phyloP scores from a whole-genome alignment of 192 early-diverging fungal species.

The Coemansia sp. region DNA sequence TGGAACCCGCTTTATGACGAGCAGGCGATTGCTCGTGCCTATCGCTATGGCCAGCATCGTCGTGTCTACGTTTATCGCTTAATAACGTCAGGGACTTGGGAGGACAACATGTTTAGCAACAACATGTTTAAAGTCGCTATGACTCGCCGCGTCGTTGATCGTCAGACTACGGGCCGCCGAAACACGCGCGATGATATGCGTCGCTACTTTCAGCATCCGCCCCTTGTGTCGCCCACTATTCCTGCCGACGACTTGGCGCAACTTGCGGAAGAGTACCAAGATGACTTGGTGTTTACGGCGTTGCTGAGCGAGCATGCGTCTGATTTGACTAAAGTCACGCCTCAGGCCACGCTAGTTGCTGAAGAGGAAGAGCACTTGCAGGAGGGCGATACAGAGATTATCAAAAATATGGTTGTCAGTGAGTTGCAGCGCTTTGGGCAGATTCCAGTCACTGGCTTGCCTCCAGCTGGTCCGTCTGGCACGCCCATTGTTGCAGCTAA shows the following conservation, averaged over 20 bases:
- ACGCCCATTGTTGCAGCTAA: neutral
- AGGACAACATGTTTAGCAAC: constrained; percentile 61
- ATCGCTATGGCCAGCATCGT: constrained; percentile 69
- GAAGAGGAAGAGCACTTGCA: constrained; percentile 33
- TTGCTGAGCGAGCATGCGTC: constrained; percentile 10
- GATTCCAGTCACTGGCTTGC: neutral
- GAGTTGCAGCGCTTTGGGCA: constrained; percentile 35
- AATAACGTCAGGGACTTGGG: constrained; percentile 59
- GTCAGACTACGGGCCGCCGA: constrained; percentile 54
- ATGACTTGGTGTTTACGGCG: constrained; percentile 26
- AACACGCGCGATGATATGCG: constrained; percentile 54
- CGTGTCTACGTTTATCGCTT: constrained; percentile 70
- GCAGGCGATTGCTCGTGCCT: constrained; percentile 69
- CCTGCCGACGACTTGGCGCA: neutral
- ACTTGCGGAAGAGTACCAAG: constrained; percentile 15
- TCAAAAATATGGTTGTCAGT: constrained; percentile 5
- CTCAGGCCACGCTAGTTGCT: constrained; percentile 39
- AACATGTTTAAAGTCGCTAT: constrained; percentile 74
- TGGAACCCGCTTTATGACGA: constrained; percentile 81
- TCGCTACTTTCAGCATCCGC: constrained; percentile 54
- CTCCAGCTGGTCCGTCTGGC: neutral
- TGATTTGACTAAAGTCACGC: constrained; percentile 13
- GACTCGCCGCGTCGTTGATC: constrained; percentile 64
- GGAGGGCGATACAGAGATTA: constrained; percentile 5
- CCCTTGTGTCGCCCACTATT: neutral